Conservation (phyloP, 495 filamentous ascomycete species). For the Talaromyces thailandensis region DNA sequence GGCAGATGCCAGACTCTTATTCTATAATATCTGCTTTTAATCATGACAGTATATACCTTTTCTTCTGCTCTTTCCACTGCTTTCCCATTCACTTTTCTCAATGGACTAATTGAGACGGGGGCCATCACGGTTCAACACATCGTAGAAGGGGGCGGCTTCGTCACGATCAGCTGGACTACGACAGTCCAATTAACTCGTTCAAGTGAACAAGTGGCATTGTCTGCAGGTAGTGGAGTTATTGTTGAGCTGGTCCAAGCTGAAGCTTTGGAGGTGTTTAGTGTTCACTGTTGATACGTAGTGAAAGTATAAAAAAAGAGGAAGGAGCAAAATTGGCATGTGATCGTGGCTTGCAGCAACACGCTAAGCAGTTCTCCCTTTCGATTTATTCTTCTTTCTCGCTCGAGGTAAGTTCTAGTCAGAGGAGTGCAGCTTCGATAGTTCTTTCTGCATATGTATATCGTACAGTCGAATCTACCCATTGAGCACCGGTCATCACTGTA, state of each 20-base stretch:
- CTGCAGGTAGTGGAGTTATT: not conserved
- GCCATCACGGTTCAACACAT: not conserved
- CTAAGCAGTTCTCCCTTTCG: not conserved
- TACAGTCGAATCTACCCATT: not conserved
- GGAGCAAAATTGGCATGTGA: not conserved
- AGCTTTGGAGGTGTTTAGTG: not conserved
- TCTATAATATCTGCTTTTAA: not conserved
- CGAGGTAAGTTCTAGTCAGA: not conserved
- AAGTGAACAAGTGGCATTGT: not conserved
- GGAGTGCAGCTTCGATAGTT: not conserved
- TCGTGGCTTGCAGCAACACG: not conserved
- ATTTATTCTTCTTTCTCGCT: not conserved
- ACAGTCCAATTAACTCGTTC: not conserved
- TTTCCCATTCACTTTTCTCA: not conserved
- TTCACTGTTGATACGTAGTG: too few species aligned
- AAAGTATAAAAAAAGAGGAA: not conserved
- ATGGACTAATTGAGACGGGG: not conserved
- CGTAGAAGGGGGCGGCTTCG: not conserved
- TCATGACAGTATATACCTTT: conserved; percentile 1
- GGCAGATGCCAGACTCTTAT: not conserved
- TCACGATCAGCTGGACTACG: not conserved
- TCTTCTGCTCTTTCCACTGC: not conserved
- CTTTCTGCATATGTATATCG: not conserved
- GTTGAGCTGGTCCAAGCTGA: not conserved
- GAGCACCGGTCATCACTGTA: not conserved